These are phyloP conservation scores for Jimgerdemannia flammicorona DNA, from an alignment of 192 early-diverging fungal genomes.

Conservation along the genomic window DNA sequence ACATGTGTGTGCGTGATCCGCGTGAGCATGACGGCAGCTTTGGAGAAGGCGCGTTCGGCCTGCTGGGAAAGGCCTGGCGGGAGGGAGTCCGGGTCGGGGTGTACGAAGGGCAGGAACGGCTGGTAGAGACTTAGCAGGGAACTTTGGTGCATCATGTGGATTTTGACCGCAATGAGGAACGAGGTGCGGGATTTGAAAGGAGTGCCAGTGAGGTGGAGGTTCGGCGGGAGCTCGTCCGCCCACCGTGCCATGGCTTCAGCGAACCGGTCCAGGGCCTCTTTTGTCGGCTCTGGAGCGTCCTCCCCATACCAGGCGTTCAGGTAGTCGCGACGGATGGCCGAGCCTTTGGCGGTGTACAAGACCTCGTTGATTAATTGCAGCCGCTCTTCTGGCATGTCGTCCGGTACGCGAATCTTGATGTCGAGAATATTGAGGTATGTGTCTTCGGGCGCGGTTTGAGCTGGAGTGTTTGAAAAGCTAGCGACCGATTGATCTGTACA, in stretches of 20 bases:
- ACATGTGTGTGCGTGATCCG: background rate
- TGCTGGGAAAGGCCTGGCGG: background rate
- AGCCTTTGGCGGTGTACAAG: background rate
- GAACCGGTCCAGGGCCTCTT: background rate
- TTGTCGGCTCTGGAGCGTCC: background rate
- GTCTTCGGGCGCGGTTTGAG: background rate
- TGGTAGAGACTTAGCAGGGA: background rate
- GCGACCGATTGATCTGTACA: background rate
- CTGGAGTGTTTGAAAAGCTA: background rate
- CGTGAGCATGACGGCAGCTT: background rate
- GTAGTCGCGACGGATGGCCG: background rate
- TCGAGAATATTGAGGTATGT: background rate
- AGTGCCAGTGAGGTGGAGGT: background rate
- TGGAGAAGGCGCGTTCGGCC: background rate
- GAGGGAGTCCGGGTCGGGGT: background rate
- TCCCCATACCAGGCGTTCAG: background rate
- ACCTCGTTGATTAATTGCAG: background rate
- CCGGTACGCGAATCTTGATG: background rate
- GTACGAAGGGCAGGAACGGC: background rate
- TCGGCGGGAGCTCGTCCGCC: background rate
- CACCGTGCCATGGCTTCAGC: background rate
- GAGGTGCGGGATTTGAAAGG: background rate
- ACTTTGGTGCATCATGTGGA: background rate
- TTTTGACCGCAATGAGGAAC: background rate
- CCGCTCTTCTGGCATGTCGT: background rate